Evolutionary conservation across 2,329 filamentous ascomycete genomes (phyloP).

Genomic region (Orbilia quercus): DNA sequence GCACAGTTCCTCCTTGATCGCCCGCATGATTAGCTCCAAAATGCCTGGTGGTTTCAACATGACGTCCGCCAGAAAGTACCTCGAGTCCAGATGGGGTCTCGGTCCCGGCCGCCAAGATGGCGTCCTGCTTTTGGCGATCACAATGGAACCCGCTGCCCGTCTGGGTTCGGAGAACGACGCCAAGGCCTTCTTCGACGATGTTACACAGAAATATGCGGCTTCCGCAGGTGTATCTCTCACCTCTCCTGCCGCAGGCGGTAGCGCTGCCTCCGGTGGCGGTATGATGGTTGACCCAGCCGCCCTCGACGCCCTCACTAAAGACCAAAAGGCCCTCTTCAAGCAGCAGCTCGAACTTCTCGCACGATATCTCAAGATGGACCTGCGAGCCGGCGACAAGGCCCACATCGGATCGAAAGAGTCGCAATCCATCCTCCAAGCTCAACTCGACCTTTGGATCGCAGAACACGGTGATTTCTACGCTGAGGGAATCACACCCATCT

Average conservation of each 20-base stretch:
- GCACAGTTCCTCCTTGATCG: constrained; percentile 91
- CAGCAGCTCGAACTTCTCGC: constrained; percentile 96
- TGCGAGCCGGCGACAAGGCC: constrained; percentile 95
- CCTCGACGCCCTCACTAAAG: constrained; percentile 95
- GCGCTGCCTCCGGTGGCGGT: constrained; percentile 74
- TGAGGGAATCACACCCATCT: constrained; percentile 90
- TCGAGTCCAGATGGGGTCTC: constrained; percentile 93
- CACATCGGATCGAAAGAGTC: constrained; percentile 86
- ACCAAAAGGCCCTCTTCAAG: constrained; percentile 95
- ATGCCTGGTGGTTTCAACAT: constrained; percentile 99
- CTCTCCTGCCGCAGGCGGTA: constrained; percentile 76
- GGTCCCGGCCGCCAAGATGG: constrained; percentile 89
- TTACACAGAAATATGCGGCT: constrained; percentile 87
- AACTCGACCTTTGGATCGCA: constrained; percentile 91
- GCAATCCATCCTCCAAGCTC: constrained; percentile 85
- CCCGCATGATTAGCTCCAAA: constrained; percentile 95
- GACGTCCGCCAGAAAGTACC: constrained; percentile 91
- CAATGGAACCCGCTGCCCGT: constrained; percentile 89
- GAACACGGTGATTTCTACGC: constrained; percentile 98
- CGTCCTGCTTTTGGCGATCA: constrained; percentile 85
- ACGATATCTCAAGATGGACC: constrained; percentile 95
- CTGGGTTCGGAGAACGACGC: constrained; percentile 89
- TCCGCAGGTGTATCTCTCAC: constrained; percentile 85
- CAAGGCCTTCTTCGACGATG: constrained; percentile 89
- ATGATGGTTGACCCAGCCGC: constrained; percentile 99